Percentiles rank a stretch among this genome's conserved stretches.
These are phyloP conservation scores for Echinochloa phyllopogon DNA, from an alignment of 176 grass and related monocot genomes.

Conservation along the genomic window DNA sequence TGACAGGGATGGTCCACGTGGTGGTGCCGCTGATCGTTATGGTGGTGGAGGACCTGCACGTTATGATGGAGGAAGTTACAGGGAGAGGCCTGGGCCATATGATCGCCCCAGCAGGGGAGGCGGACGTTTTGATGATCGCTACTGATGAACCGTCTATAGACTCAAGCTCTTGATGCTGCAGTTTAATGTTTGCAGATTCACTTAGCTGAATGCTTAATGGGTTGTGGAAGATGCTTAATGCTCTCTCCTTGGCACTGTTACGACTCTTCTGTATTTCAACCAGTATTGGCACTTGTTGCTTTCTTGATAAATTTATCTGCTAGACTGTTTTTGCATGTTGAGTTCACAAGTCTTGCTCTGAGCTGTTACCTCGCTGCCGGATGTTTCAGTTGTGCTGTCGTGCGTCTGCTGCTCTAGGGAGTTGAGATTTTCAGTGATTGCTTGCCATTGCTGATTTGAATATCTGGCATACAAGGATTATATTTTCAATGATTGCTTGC, in stretches of 20 bases:
- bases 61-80: slow-evolving; percentile 59
- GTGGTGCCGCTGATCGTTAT: slow-evolving; percentile 42
- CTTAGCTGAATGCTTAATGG: slow-evolving; percentile 37
- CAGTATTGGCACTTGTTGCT: slow-evolving; percentile 6
- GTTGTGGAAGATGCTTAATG: slow-evolving; percentile 29
- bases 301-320: slow-evolving; percentile 35
- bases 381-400: not conserved
- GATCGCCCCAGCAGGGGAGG: slow-evolving; percentile 67
- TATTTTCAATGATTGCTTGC: not conserved
- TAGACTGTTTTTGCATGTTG: slow-evolving; percentile 42
- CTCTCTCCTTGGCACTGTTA: slow-evolving; percentile 10
- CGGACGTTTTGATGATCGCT: slow-evolving; percentile 63
- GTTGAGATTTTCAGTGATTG: not conserved
- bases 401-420: not conserved
- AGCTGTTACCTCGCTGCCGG: not conserved
- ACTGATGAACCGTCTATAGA: slow-evolving; percentile 24
- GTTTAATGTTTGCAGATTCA: slow-evolving; percentile 13
- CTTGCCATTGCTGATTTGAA: not conserved
- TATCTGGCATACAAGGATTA: not conserved
- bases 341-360: not conserved
- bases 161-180: slow-evolving; percentile 25
- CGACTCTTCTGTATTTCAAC: slow-evolving; percentile 26
- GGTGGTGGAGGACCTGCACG: slow-evolving; percentile 53
- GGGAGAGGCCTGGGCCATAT: slow-evolving; percentile 67
- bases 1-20: slow-evolving; percentile 65